These are phyloP conservation scores for Fusarium musae DNA, from an alignment of 2,329 filamentous ascomycete genomes.

Conservation along the genomic window DNA sequence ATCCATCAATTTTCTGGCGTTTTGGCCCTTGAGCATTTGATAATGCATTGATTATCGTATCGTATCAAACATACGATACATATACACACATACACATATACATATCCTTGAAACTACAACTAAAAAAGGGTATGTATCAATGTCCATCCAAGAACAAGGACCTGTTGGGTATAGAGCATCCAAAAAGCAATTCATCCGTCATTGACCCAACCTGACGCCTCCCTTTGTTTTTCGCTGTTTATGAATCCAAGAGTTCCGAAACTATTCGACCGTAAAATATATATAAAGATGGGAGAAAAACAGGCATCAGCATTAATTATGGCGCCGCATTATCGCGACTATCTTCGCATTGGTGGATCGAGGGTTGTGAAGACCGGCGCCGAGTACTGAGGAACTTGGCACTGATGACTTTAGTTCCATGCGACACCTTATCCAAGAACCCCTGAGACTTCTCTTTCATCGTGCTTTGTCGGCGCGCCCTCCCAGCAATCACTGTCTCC, in stretches of 20 bases:
- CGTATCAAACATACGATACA: conserved; percentile 3
- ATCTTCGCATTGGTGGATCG: conserved; percentile 47
- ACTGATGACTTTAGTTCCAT: conserved; percentile 38
- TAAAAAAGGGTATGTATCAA: conserved; percentile 36
- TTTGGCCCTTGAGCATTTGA: conserved; percentile 26
- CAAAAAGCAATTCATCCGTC: conserved; percentile 31
- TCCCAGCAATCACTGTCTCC: conserved; percentile 23
- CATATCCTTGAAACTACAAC: conserved; percentile 12
- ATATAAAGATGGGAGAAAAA: conserved; percentile 16
- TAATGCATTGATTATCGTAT: conserved; percentile 21
- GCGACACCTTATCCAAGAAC: conserved; percentile 43
- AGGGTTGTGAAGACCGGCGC: conserved; percentile 47
- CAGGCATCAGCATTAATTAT: conserved; percentile 34
- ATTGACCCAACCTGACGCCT: conserved; percentile 36
- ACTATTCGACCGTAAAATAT: conserved; percentile 19
- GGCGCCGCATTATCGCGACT: conserved; percentile 21
- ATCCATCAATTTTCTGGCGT: background rate
- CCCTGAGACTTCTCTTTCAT: conserved; percentile 32
- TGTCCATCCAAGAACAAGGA: conserved; percentile 24
- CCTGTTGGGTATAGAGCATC: conserved; percentile 39
- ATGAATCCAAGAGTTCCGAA: conserved; percentile 21
- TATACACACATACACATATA: background rate
- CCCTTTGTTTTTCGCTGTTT: conserved; percentile 28
- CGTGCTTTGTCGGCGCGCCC: conserved; percentile 26
- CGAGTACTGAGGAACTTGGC: conserved; percentile 43